These are phyloP conservation scores for Claviceps monticola DNA, from an alignment of 2,329 filamentous ascomycete genomes.

Conservation along the genomic window DNA sequence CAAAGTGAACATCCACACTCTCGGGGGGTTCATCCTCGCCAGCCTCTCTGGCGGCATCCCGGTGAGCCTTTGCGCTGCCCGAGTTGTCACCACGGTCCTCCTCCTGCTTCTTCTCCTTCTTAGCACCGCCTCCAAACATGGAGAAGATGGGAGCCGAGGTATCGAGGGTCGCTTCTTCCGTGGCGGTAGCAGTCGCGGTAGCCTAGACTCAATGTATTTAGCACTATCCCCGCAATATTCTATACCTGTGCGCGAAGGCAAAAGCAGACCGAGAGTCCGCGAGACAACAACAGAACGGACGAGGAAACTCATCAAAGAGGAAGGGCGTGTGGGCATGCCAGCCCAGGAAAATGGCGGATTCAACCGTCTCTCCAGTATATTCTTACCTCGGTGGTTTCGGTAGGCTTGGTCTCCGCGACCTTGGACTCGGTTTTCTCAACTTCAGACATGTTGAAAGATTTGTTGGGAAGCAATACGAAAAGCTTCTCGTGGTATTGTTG, in stretches of 20 bases:
- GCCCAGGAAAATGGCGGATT: neutral
- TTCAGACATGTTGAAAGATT: conserved; percentile 30
- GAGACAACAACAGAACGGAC: neutral
- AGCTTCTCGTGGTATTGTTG: neutral
- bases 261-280: neutral
- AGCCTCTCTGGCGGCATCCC: conserved; percentile 45
- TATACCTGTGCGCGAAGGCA: neutral
- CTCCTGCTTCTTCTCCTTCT: conserved; percentile 89
- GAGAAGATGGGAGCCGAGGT: conserved; percentile 67
- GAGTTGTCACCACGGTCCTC: conserved; percentile 77
- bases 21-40: conserved; percentile 65
- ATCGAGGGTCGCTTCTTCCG: conserved; percentile 19
- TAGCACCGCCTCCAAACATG: conserved; percentile 96
- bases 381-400: conserved; percentile 17
- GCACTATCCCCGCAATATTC: neutral
- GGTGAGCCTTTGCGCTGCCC: conserved; percentile 73
- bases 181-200: conserved; percentile 9
- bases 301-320: neutral
- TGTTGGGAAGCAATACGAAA: neutral
- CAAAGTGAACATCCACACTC: conserved; percentile 90
- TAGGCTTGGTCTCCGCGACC: neutral
- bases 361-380: neutral
- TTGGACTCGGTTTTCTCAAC: conserved; percentile 34
- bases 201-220: conserved; percentile 1
- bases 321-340: neutral